These are phyloP conservation scores for Colletotrichum higginsianum DNA, from an alignment of 2,329 filamentous ascomycete species.

Conservation along the genomic window DNA sequence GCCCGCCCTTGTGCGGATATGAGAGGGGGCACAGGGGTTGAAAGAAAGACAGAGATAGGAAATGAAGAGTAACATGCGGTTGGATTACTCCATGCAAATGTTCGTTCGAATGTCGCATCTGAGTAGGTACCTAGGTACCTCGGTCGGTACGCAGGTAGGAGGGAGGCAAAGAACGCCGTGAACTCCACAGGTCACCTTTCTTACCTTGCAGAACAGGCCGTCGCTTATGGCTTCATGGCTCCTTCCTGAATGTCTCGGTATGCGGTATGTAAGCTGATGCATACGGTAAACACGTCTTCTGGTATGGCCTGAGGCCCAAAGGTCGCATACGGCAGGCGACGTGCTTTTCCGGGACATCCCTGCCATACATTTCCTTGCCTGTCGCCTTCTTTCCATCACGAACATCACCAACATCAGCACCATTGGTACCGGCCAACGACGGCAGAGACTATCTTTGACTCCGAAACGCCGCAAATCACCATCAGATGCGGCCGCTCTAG, in stretches of 20 bases:
- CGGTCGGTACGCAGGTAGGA: too few relatives aligned
- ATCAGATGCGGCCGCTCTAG: slow-evolving; percentile 9
- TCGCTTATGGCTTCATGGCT: too few relatives aligned
- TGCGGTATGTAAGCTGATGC: background rate
- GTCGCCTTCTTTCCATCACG: slow-evolving; percentile 3
- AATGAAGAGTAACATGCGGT: too few relatives aligned
- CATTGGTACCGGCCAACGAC: background rate
- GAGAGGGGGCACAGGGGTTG: background rate
- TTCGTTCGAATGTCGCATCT: too few relatives aligned
- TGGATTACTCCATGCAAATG: too few relatives aligned
- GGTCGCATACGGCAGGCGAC: background rate
- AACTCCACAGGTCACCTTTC: too few relatives aligned
- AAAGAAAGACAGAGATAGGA: background rate
- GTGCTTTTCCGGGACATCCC: background rate
- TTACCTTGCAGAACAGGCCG: background rate
- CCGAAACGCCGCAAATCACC: background rate
- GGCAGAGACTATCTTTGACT: background rate
- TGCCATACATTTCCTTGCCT: background rate
- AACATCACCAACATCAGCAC: slow-evolving; percentile 1
- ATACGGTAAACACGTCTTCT: background rate
- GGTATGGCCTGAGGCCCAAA: slow-evolving; percentile 2
- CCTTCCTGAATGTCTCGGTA: background rate
- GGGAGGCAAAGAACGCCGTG: too few relatives aligned
- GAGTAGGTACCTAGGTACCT: too few relatives aligned
- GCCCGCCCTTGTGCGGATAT: background rate